These are phyloP conservation scores for Purpureocillium takamizusanense DNA, from an alignment of 2,329 filamentous ascomycete genomes.

Conservation along the genomic window DNA sequence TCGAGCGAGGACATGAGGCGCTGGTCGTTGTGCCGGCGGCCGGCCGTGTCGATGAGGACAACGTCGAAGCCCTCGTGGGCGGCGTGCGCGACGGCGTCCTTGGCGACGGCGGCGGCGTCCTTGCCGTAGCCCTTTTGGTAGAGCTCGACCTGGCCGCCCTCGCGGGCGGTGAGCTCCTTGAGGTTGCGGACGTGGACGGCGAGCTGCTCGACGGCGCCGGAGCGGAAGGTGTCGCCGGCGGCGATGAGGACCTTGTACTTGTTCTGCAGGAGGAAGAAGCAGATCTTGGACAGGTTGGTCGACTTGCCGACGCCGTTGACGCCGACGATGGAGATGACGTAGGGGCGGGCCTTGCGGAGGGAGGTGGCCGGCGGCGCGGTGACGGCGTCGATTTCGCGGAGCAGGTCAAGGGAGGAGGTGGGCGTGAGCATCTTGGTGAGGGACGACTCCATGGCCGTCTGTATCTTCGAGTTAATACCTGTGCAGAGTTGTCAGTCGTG, in stretches of 20 bases:
- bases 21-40: constrained; percentile 88
- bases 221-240: constrained; percentile 93
- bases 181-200: constrained; percentile 92
- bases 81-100: constrained; percentile 82
- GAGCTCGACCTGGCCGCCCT: constrained; percentile 77
- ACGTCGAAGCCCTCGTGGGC: constrained; percentile 74
- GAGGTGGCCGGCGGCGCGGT: constrained; percentile 57
- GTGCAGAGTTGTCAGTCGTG: too few species aligned
- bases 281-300: constrained; percentile 95
- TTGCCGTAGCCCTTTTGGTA: constrained; percentile 98
- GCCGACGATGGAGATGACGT: constrained; percentile 95
- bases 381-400: constrained; percentile 83
- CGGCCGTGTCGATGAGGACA: constrained; percentile 93
- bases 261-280: constrained; percentile 95
- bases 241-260: constrained; percentile 92
- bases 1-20: constrained; percentile 93
- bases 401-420: constrained; percentile 85
- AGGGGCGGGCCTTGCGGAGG: constrained; percentile 62
- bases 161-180: constrained; percentile 75
- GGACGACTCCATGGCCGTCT: constrained; percentile 82
- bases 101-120: constrained; percentile 89
- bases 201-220: constrained; percentile 92
- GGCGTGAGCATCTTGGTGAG: constrained; percentile 93
- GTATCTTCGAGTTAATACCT: constrained; percentile 72
- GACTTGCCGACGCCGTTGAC: constrained; percentile 98